A percentile compares a stretch with the other conserved stretches of the same genome.
Evolutionary conservation across 176 grass and related monocot genomes (phyloP).

Genomic region (Panicum miliaceum): DNA sequence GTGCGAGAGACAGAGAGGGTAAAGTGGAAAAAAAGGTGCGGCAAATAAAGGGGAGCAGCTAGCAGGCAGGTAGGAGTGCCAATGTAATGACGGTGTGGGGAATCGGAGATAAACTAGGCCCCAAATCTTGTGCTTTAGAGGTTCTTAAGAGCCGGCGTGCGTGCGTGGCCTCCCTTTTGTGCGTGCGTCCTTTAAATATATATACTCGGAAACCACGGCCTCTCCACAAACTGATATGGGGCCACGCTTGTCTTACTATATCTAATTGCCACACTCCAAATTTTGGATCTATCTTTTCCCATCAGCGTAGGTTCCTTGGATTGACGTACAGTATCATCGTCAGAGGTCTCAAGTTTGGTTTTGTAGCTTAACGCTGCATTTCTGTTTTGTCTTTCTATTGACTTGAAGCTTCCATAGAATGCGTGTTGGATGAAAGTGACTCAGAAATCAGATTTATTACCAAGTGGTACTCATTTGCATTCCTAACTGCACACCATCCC

Average conservation of each 20-base stretch:
- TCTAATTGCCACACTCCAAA: neutral
- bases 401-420: no score
- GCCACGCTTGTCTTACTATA: neutral
- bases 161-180: no score
- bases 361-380: no score
- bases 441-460: no score
- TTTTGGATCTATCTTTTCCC: neutral
- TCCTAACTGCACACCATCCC: no score
- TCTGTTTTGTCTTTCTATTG: no score
- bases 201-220: neutral
- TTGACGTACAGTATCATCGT: no score
- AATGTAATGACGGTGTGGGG: neutral
- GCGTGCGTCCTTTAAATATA: neutral
- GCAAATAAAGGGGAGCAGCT: neutral
- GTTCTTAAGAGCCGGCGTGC: slow-evolving; percentile 42
- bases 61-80: slow-evolving; percentile 5
- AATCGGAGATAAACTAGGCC: slow-evolving; percentile 42
- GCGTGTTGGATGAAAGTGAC: no score
- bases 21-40: slow-evolving; percentile 34
- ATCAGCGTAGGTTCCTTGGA: no score
- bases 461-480: no score
- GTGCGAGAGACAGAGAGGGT: neutral
- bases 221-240: neutral
- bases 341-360: no score
- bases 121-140: slow-evolving; percentile 55